A percentile compares a stretch with the other conserved stretches of the same genome.
Conservation (phyloP, 2,329 filamentous ascomycete species). For the Calonectria henricotiae region DNA sequence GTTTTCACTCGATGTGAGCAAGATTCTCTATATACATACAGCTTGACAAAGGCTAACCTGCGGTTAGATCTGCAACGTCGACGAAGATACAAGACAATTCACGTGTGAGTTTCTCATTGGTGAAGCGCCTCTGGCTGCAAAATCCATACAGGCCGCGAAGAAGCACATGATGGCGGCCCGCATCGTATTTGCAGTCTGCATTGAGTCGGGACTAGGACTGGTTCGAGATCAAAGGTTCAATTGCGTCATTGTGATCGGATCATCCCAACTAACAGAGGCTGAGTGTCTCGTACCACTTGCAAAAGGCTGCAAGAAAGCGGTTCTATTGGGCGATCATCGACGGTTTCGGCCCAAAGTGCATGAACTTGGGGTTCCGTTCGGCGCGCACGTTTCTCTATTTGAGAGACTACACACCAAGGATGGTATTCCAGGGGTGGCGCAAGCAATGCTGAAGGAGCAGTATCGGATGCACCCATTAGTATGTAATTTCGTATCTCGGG, state of each 20-base stretch:
- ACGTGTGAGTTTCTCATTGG: constrained; percentile 58
- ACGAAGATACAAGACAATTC: constrained; percentile 55
- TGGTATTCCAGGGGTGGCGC: constrained; percentile 34
- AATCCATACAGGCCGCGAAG: constrained; percentile 58
- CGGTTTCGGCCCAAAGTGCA: constrained; percentile 64
- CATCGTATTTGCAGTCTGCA: constrained; percentile 65
- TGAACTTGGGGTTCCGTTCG: constrained; percentile 55
- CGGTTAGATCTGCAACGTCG: constrained; percentile 56
- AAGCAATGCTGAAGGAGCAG: constrained; percentile 63
- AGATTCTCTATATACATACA: no score
- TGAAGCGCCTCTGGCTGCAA: constrained; percentile 49
- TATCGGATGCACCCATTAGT: constrained; percentile 63
- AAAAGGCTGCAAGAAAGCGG: constrained; percentile 61
- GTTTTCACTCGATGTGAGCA: constrained; percentile 42
- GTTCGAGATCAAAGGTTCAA: constrained; percentile 60
- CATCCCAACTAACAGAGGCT: constrained; percentile 65
- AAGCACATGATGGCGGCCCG: constrained; percentile 57
- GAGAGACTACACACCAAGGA: constrained; percentile 58
- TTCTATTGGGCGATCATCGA: constrained; percentile 65
- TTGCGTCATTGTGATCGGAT: constrained; percentile 64
- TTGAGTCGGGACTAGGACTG: constrained; percentile 61
- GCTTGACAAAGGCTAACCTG: background rate
- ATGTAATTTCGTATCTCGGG: constrained; percentile 59
- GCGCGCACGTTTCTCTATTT: constrained; percentile 63
- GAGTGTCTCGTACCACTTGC: constrained; percentile 60